Base-by-base conservation (phyloP, 352 stramenopile species). In the Achlya hypogyna region DNA sequence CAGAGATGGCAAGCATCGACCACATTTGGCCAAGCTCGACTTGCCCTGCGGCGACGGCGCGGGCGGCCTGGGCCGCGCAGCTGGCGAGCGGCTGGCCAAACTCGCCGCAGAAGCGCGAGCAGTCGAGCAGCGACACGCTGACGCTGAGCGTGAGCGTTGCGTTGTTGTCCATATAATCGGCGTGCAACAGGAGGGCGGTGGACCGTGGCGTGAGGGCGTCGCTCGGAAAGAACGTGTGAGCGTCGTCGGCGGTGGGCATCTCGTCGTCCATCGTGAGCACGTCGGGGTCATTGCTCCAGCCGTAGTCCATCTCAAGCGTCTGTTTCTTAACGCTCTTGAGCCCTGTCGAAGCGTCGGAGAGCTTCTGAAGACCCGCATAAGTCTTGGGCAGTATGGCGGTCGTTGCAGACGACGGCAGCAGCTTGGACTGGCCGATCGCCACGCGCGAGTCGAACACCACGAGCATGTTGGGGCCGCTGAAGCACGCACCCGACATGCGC, bases 391-490 rank as follows among this genome's bases (percentile, higher is more conserved):
- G 14, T 16, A 42, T 42, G 34, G 34, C 14, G 6, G 34, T 42
- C 34, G 34, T 14, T 14, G 14, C 34, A 16, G 34, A 42, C 34
- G 34, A 32, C n/a, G 43, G 54, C 14, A 63, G 34, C n/a, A 63
- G 29, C 25, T 63, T 63, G 54, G 54, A 63, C 65, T 92, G 85
- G 22, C 82, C 83, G 28, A 94, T 91, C 29, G 83, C 85, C 0
- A 88, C 75, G 0, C 84, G 84, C 23, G 86, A 93, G 59, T 95
- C 86, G 53, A 95, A 95, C 32, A 93, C 75, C 10, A 95, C 63
- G 32, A 95, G 72, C 74, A 90, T 84, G 51, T 95, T 95, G 28
- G 86, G 86, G 0, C 86, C 86, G 58, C 86, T 93, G 53, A 95
- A 95, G 62, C 74, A 84, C 23, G 79, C 86, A 18, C 86, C 84